Conservation (phyloP, 441 rosid genomes). For the Biscutella laevigata region DNA sequence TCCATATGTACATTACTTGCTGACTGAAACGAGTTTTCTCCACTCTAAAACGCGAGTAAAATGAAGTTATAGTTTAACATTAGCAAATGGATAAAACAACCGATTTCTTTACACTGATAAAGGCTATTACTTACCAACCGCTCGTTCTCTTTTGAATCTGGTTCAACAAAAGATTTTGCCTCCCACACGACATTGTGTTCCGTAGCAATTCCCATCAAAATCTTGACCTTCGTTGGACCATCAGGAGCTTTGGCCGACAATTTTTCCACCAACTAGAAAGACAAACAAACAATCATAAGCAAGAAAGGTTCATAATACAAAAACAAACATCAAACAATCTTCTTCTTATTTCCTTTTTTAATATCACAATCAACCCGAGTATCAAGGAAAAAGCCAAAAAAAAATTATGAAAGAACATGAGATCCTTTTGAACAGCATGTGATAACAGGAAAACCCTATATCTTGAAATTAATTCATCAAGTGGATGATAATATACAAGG, state of each 20-base stretch:
- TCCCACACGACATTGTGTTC: conserved; percentile 79
- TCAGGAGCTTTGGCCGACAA: conserved; percentile 76
- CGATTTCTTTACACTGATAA: neutral
- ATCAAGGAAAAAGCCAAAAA: no score
- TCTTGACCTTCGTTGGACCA: conserved; percentile 71
- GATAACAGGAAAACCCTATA: no score
- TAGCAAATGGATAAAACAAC: neutral
- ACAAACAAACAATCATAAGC: neutral
- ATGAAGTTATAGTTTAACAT: neutral
- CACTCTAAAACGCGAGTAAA: conserved; percentile 38
- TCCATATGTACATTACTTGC: conserved; percentile 31
- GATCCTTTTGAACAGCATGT: no score
- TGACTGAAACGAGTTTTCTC: conserved; percentile 46
- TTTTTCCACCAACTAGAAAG: conserved; percentile 68
- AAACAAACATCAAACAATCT: neutral
- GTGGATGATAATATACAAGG: no score
- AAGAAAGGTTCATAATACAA: conserved; percentile 3
- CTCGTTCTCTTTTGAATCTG: conserved; percentile 40
- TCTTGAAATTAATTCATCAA: neutral
- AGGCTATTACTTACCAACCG: conserved; percentile 48
- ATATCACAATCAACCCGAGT: neutral
- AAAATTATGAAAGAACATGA: no score
- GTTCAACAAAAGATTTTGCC: conserved; percentile 52
- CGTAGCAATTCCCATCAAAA: conserved; percentile 62
- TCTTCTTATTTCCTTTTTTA: neutral